Percentiles rank a stretch among this genome's conserved stretches.
These are phyloP conservation scores for Ceratorhiza oryzae-sativae DNA, from an alignment of 1,284 basidiomycete genomes.

Conservation along the genomic window DNA sequence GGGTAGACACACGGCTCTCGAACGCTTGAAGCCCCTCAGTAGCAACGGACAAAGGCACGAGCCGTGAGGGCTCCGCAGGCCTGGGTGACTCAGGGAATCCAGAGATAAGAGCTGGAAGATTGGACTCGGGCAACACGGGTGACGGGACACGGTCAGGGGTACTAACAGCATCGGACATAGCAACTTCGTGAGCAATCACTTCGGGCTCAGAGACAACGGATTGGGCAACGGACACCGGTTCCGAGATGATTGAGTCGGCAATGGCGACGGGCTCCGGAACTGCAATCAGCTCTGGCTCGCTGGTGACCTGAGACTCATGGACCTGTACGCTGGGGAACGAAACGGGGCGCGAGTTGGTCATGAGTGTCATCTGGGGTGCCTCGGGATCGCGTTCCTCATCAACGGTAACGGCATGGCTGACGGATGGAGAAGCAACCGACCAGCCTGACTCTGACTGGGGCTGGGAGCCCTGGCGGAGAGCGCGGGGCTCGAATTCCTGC, in stretches of 20 bases:
- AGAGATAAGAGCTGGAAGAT: conserved; percentile 6
- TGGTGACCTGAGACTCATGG: conserved; percentile 3
- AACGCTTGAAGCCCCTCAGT: conserved; percentile 5
- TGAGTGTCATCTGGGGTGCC: conserved; percentile 25
- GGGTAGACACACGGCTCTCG: background rate
- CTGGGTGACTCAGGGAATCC: background rate
- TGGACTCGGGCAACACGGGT: conserved; percentile 13
- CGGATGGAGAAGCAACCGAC: background rate
- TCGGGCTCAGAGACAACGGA: background rate
- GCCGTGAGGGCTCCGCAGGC: background rate
- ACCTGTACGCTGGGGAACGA: conserved; percentile 16
- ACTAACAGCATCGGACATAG: background rate
- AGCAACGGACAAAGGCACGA: background rate
- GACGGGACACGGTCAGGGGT: conserved; percentile 8
- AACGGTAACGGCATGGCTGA: conserved; percentile 5
- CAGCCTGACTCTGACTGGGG: background rate
- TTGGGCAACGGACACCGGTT: conserved; percentile 4
- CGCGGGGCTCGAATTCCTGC: conserved; percentile 14
- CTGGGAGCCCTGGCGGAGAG: background rate
- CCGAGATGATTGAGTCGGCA: conserved; percentile 11
- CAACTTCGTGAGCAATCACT: conserved; percentile 6
- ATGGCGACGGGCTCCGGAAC: background rate
- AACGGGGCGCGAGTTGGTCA: conserved; percentile 26
- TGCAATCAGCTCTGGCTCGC: background rate
- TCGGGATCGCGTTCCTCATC: conserved; percentile 29